Evolutionary conservation across 371 early-diverging fungal genomes (phyloP).

Genomic region (Sporodiniella umbellata): DNA sequence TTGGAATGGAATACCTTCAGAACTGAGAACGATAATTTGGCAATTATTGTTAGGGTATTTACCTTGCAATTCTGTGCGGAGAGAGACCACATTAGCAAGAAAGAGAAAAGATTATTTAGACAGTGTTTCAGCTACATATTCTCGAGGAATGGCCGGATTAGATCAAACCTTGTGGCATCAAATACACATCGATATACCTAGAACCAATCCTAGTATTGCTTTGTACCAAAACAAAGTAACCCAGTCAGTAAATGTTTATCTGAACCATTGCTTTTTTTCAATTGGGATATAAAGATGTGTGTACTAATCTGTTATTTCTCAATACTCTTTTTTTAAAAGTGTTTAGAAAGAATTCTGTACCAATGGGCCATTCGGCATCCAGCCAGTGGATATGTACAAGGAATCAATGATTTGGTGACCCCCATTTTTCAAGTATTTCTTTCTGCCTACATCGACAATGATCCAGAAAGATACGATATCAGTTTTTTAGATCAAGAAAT

Average conservation of each 20-base stretch:
- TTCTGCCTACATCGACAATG: conserved; percentile 66
- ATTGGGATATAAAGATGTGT: too few species aligned
- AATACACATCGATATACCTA: conserved; percentile 92
- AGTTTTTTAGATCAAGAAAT: conserved; percentile 53
- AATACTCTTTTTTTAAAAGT: conserved; percentile 36
- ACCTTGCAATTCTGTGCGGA: conserved; percentile 82
- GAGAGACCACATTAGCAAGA: conserved; percentile 77
- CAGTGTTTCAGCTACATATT: conserved; percentile 75
- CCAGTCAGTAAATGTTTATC: conserved; percentile 62
- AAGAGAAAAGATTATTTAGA: conserved; percentile 92
- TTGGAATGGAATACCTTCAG: conserved; percentile 91
- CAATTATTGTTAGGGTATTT: conserved; percentile 88
- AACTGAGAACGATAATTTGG: conserved; percentile 87
- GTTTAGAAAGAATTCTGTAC: conserved; percentile 89
- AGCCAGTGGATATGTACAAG: conserved; percentile 98
- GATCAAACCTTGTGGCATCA: conserved; percentile 92
- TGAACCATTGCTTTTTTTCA: too few species aligned
- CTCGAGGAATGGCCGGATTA: conserved; percentile 72
- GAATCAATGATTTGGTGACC: conserved; percentile 97
- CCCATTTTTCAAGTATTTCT: conserved; percentile 94
- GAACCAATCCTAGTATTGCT: conserved; percentile 82
- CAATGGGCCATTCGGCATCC: conserved; percentile 98
- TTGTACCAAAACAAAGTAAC: conserved; percentile 81
- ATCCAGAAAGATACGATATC: conserved; percentile 69
- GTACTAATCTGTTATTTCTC: background rate